Evolutionary conservation across 2,329 filamentous ascomycete species (phyloP).

Genomic region (Botrytis medusae): DNA sequence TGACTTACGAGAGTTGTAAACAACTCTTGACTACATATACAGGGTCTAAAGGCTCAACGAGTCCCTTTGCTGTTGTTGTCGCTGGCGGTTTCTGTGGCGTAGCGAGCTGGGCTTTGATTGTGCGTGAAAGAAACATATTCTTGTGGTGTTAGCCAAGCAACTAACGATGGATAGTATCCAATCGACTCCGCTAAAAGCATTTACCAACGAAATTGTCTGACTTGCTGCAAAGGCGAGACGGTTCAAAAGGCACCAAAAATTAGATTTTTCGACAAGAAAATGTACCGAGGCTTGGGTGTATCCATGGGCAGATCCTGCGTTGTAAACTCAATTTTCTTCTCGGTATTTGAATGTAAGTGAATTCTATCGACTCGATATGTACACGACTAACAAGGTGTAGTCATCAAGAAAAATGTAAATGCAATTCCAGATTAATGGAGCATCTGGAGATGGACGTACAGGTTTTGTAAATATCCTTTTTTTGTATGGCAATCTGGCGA

Average conservation of each 20-base stretch:
- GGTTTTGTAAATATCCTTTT: slow-evolving; percentile 21
- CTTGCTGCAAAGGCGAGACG: slow-evolving; percentile 63
- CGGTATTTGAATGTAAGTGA: slow-evolving; percentile 66
- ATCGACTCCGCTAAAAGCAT: slow-evolving; percentile 84
- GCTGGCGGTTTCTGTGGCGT: slow-evolving; percentile 81
- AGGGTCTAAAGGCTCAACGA: slow-evolving; percentile 70
- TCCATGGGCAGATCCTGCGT: slow-evolving; percentile 80
- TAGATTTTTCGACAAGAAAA: slow-evolving; percentile 71
- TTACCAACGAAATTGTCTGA: slow-evolving; percentile 78
- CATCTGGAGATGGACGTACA: slow-evolving; percentile 1
- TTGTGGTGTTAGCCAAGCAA: not conserved
- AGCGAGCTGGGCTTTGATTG: slow-evolving; percentile 68
- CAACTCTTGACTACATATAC: slow-evolving; percentile 75
- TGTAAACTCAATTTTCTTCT: slow-evolving; percentile 89
- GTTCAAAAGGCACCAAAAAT: slow-evolving; percentile 69
- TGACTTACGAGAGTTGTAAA: slow-evolving; percentile 85
- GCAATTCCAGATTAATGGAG: slow-evolving; percentile 36
- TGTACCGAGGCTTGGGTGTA: slow-evolving; percentile 81
- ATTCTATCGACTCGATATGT: not conserved
- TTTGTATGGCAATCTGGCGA: slow-evolving; percentile 20
- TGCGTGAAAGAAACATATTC: not conserved
- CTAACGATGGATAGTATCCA: slow-evolving; percentile 42
- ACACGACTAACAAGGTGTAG: slow-evolving; percentile 1
- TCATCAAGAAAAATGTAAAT: slow-evolving; percentile 65
- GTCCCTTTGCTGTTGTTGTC: slow-evolving; percentile 73